A percentile compares a stretch with the other conserved stretches of the same genome.
phyloP scores from a whole-genome alignment of 73 alveolate genomes.

The Blepharisma stoltei region DNA sequence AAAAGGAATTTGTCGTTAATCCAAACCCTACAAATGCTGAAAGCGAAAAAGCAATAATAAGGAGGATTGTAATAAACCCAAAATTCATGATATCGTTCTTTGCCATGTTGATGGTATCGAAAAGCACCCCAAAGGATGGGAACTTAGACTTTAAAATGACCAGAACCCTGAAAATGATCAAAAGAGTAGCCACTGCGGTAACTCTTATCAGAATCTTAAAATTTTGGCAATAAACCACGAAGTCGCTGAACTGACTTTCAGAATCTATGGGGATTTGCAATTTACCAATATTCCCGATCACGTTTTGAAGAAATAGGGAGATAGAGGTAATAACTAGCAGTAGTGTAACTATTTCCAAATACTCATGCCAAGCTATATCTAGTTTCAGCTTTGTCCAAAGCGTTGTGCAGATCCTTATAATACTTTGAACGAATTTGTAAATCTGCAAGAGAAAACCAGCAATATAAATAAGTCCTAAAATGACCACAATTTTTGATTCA shows the following conservation, averaged over 20 bases:
- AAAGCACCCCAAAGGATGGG: slow-evolving; percentile 10
- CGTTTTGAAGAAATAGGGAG: neutral
- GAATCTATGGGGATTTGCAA: neutral
- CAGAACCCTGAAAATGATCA: neutral
- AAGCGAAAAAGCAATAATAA: neutral
- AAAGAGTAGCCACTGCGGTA: neutral
- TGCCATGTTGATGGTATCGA: slow-evolving; percentile 4
- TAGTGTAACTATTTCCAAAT: slow-evolving; percentile 2
- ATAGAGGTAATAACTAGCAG: neutral
- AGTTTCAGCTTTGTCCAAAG: slow-evolving; percentile 3
- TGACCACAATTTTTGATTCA: neutral
- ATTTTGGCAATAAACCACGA: neutral
- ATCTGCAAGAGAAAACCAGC: slow-evolving; percentile 8
- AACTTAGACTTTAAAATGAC: slow-evolving; percentile 17
- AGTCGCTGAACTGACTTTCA: neutral
- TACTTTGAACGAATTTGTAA: slow-evolving; percentile 1
- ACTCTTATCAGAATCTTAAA: neutral
- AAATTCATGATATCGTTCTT: slow-evolving; percentile 3
- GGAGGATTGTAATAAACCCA: neutral
- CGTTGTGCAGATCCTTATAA: slow-evolving; percentile 14
- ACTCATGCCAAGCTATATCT: slow-evolving; percentile 25
- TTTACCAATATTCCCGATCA: neutral
- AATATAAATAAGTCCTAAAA: neutral
- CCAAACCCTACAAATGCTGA: neutral
- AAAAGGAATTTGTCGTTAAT: neutral